Evolutionary conservation across 1,284 basidiomycete species (phyloP).

Genomic region (Limonomyces culmigenus): DNA sequence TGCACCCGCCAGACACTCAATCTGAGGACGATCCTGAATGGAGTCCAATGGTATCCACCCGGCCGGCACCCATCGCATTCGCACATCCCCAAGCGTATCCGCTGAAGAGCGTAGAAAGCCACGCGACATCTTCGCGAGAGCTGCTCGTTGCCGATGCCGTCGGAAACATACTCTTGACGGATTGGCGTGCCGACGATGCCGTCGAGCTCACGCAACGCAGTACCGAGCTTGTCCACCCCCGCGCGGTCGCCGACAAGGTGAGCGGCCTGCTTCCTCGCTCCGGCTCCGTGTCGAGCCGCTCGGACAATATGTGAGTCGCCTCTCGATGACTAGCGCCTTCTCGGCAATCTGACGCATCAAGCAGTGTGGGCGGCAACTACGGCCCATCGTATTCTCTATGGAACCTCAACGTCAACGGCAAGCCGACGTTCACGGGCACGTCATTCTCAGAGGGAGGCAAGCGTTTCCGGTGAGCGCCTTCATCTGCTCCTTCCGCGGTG

Average conservation of each 20-base stretch:
- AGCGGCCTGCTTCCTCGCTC: too few species aligned
- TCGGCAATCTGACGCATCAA: background rate
- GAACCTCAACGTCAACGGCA: conserved; percentile 61
- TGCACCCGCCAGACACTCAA: conserved; percentile 31
- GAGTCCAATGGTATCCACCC: conserved; percentile 10
- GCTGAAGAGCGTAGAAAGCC: conserved; percentile 48
- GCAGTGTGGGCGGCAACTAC: conserved; percentile 56
- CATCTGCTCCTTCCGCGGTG: conserved; percentile 7
- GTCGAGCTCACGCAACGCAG: too few species aligned
- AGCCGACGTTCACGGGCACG: conserved; percentile 38
- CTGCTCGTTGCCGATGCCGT: conserved; percentile 57
- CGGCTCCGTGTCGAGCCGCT: too few species aligned
- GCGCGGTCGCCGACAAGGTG: conserved; percentile 34
- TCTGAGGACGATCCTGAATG: conserved; percentile 14
- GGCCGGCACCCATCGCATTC: conserved; percentile 52
- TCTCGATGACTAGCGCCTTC: too few species aligned
- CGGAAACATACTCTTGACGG: conserved; percentile 55
- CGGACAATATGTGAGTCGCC: too few species aligned
- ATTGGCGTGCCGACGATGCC: conserved; percentile 60
- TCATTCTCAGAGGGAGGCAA: conserved; percentile 50
- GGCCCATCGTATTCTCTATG: conserved; percentile 54
- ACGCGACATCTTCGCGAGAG: conserved; percentile 55
- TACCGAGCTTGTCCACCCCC: conserved; percentile 55
- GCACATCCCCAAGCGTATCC: conserved; percentile 55
- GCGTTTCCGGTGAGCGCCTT: conserved; percentile 40